Evolutionary conservation across 1,284 basidiomycete species (phyloP), one percentile per base, ranked within the genome.

Genomic region (Boletus mariae): DNA sequence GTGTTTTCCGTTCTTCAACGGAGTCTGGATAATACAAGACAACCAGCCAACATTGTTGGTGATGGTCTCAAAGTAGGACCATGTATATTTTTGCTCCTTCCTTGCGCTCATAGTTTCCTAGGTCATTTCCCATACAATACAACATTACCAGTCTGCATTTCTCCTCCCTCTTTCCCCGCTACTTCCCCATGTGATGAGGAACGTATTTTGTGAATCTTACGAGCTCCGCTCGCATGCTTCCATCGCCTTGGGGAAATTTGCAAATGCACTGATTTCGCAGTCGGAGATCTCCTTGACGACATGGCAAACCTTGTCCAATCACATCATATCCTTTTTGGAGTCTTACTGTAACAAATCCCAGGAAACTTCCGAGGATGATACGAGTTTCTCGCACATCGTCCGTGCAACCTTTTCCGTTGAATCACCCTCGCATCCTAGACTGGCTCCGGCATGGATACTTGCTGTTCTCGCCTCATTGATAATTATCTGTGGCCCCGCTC

Each of bases 401-500:
- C 62, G 60, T 49, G 54, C 59, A 1, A 67, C 70, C 2, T 54
- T 73, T 45, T 53, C 57, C 9, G 45, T 54, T 12, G 60, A 64
- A n/a, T 52, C 61, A 4, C 56, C 46, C 31, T 38, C 61, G 31
- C 66, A 65, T 58, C 51, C 59, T 3, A 66, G 59, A 26, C 60
- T 68, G 17, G 71, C 73, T 10, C 73, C 68, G 1, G 55, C 63
- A 12, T 69, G 71, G 71, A 64, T 69, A n/a, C 57, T 69, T 13
- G 49, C 73, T 11, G 67, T 77, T 15, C 60, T 79, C 0, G 74
- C 78, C 0, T 78, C 74, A n/a, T 63, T 83, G 34, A 71, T 79
- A 41, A 55, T 80, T 28, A 73, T 84, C 41, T 70, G 75, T 45
- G 82, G 77, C 45, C 62, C 66, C 15, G 60, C 64, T 2, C 55